Evolutionary conservation across 768 basidiomycete genomes (phyloP), one percentile per base, ranked within the genome.

Genomic region (Leccinum barrowsii): DNA sequence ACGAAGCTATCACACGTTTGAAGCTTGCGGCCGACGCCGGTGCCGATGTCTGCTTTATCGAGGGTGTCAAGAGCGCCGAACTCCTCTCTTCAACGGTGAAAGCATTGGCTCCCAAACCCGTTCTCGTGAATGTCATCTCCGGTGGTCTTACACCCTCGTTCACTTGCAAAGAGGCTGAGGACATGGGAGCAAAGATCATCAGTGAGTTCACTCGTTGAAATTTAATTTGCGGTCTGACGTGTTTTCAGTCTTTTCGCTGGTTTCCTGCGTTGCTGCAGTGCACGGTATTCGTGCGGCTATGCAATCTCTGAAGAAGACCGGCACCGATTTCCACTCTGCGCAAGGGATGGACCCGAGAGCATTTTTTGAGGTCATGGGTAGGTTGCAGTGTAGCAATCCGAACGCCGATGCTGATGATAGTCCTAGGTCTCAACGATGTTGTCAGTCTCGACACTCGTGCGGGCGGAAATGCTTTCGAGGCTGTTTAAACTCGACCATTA

Each of bases 41-140:
- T 30, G 89, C 89, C 0, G 89, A 91, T 65, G 87, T 88, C 12
- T 90, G 87, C 70, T 92, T 91, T 73, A 89, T 90, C 35, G 89
- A 90, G 69, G 89, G 89, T 44, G 87, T 90, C 28, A 83, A 83
- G 70, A 86, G 82, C 2, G 79, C 84, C 49, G 84, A 87, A 48
- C 80, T 87, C 22, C 78, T 90, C 15, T 77, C 80, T 56, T 76
- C 76, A 1, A 89, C 89, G 10, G 84, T 91, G 49, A 78, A 79
- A 22, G 86, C 85, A 2, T 73, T 91, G 28, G 82, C 85, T 5
- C 89, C 89, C 5, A 89, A 86, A 63, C 89, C 89, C 1, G 87
- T 89, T 37, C 85, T 90, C 32, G 87, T 90, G 44, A 90, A 90
- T 60, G 88, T 90, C 19, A 89, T 90, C 60, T 88, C 87, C 6